These are phyloP conservation scores for Diaporthe citri DNA, from an alignment of 2,329 filamentous ascomycete species.

Conservation along the genomic window DNA sequence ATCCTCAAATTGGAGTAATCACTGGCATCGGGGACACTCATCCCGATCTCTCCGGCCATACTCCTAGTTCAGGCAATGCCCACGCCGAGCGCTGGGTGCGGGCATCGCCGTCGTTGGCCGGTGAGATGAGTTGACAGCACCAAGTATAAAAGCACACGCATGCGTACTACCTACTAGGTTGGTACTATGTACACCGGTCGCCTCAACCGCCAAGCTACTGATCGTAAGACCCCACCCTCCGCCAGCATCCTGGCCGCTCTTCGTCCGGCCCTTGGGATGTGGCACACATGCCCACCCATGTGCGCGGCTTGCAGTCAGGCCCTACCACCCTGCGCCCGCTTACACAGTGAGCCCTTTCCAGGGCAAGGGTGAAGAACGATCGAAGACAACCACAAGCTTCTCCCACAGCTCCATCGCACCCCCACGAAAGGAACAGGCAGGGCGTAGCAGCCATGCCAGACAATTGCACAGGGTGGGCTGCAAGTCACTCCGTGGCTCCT, in stretches of 20 bases:
- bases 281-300: constrained; percentile 25
- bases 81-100: constrained; percentile 1
- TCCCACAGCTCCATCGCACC: background rate
- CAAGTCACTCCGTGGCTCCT: constrained; percentile 18
- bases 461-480: constrained; percentile 18
- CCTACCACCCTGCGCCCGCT: constrained; percentile 23
- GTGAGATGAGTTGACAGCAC: background rate
- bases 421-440: constrained; percentile 4
- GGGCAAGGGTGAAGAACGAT: constrained; percentile 16
- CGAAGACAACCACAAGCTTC: constrained; percentile 24
- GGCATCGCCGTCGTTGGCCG: constrained; percentile 10
- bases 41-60: background rate
- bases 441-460: constrained; percentile 18
- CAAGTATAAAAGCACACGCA: background rate
- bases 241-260: constrained; percentile 14
- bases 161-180: background rate
- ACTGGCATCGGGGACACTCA: background rate
- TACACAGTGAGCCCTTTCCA: constrained; percentile 1
- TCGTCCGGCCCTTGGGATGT: constrained; percentile 6
- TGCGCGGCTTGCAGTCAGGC: constrained; percentile 22
- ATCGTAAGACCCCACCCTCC: constrained; percentile 30
- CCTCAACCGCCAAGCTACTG: constrained; percentile 23
- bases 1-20: background rate
- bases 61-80: background rate
- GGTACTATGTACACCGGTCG: constrained; percentile 17